Conservation (phyloP, 2,329 filamentous ascomycete genomes). For the Fusarium sp. region DNA sequence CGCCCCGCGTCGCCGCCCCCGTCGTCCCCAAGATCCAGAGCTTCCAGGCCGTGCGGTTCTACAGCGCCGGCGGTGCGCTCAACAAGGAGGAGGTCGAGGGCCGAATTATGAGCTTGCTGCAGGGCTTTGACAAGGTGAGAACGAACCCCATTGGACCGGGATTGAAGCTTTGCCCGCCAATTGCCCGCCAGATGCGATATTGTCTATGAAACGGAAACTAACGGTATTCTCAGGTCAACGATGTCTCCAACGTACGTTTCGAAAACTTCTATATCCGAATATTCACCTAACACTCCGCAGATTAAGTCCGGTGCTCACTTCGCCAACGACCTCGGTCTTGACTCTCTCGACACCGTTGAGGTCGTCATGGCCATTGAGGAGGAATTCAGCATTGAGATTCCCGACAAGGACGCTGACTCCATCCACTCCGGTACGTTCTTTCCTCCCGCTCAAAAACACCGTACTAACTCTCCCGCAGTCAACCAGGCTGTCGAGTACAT, state of each 20-base stretch:
- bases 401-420: constrained; percentile 93
- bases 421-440: constrained; percentile 86
- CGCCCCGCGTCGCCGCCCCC: constrained; percentile 66
- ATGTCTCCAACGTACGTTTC: constrained; percentile 68
- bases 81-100: constrained; percentile 88
- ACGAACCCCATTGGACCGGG: constrained; percentile 1
- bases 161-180: not conserved
- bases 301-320: constrained; percentile 89
- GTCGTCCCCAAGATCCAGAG: constrained; percentile 71
- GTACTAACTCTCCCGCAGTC: constrained; percentile 63
- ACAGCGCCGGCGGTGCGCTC: constrained; percentile 84
- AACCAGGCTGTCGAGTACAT: constrained; percentile 97
- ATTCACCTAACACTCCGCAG: constrained; percentile 58
- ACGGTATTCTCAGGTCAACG: constrained; percentile 69
- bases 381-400: constrained; percentile 92
- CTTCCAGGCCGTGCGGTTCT: constrained; percentile 80
- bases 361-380: constrained; percentile 99
- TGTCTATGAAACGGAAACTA: constrained; percentile 37
- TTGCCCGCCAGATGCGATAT: not conserved
- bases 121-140: constrained; percentile 90
- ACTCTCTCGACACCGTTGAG: constrained; percentile 98
- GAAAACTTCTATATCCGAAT: constrained; percentile 1
- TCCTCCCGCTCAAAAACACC: no score
- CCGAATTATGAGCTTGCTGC: constrained; percentile 90
- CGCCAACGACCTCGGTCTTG: constrained; percentile 94